phyloP scores from a whole-genome alignment of 768 basidiomycete genomes.

The Kwoniella botswanensis region DNA sequence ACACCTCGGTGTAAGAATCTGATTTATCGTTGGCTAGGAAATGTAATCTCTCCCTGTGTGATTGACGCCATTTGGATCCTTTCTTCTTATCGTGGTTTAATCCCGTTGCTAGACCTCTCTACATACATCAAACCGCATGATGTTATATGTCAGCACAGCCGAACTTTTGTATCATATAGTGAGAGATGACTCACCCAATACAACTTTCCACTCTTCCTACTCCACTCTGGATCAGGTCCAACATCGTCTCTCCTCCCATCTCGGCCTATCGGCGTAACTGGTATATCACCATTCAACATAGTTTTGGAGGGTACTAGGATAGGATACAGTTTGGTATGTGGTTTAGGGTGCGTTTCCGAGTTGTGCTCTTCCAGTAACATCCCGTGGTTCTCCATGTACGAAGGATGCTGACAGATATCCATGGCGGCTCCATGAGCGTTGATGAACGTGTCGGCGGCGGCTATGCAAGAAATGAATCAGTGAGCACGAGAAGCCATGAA shows the following conservation, averaged over 20 bases:
- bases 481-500: too few relatives aligned
- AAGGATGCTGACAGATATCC: conserved; percentile 58
- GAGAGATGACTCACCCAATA: conserved; percentile 51
- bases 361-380: conserved; percentile 55
- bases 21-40: conserved; percentile 54
- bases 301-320: conserved; percentile 58
- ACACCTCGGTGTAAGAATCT: conserved; percentile 39
- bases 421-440: conserved; percentile 52
- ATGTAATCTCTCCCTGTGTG: conserved; percentile 57
- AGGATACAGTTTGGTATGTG: conserved; percentile 57
- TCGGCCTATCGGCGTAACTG: conserved; percentile 57
- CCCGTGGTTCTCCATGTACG: conserved; percentile 57
- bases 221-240: conserved; percentile 57
- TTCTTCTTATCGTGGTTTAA: conserved; percentile 52
- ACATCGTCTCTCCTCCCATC: conserved; percentile 56
- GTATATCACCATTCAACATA: conserved; percentile 57
- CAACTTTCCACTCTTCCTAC: conserved; percentile 54
- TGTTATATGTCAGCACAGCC: too few relatives aligned
- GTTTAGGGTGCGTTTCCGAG: conserved; percentile 54
- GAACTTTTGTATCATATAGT: too few relatives aligned
- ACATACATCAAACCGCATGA: background rate
- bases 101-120: conserved; percentile 58
- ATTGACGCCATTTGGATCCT: conserved; percentile 52
- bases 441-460: conserved; percentile 56
- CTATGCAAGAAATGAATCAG: conserved; percentile 12